These are phyloP conservation scores for Cucurbitaria berberidis DNA, from an alignment of 2,329 filamentous ascomycete species.

Conservation along the genomic window DNA sequence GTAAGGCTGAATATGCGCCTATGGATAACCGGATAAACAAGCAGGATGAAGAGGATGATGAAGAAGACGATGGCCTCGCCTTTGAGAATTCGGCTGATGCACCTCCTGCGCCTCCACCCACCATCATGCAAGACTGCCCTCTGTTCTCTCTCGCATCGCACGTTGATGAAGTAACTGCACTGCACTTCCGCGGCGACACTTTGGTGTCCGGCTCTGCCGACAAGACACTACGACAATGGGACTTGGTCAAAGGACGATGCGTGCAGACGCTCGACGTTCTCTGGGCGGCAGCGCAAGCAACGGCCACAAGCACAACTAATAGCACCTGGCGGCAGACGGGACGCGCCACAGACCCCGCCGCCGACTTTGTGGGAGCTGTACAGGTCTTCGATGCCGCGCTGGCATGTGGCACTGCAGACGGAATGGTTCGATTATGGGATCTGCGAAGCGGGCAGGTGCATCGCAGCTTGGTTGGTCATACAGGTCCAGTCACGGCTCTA, in stretches of 20 bases:
- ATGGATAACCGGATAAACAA: slow-evolving; percentile 61
- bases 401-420: slow-evolving; percentile 94
- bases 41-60: slow-evolving; percentile 48
- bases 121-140: slow-evolving; percentile 86
- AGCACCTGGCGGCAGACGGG: slow-evolving; percentile 75
- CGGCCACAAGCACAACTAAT: slow-evolving; percentile 62
- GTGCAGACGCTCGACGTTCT: slow-evolving; percentile 97
- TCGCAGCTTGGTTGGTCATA: slow-evolving; percentile 92
- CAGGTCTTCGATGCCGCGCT: slow-evolving; percentile 96
- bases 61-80: slow-evolving; percentile 65
- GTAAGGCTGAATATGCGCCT: slow-evolving; percentile 82
- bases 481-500: slow-evolving; percentile 88
- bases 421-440: slow-evolving; percentile 97
- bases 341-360: slow-evolving; percentile 68
- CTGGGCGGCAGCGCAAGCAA: slow-evolving; percentile 93
- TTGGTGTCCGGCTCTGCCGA: slow-evolving; percentile 95
- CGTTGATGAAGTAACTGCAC: slow-evolving; percentile 90
- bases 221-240: slow-evolving; percentile 97
- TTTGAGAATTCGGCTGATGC: slow-evolving; percentile 75
- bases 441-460: slow-evolving; percentile 96
- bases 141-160: slow-evolving; percentile 90
- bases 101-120: slow-evolving; percentile 70
- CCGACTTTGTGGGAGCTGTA: slow-evolving; percentile 91
- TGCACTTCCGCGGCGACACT: slow-evolving; percentile 87
- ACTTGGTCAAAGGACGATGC: slow-evolving; percentile 94